A percentile compares a stretch with the other conserved stretches of the same genome.
Conservation (phyloP, 164 flowering plant species). For the Chloranthus sessilifolius region DNA sequence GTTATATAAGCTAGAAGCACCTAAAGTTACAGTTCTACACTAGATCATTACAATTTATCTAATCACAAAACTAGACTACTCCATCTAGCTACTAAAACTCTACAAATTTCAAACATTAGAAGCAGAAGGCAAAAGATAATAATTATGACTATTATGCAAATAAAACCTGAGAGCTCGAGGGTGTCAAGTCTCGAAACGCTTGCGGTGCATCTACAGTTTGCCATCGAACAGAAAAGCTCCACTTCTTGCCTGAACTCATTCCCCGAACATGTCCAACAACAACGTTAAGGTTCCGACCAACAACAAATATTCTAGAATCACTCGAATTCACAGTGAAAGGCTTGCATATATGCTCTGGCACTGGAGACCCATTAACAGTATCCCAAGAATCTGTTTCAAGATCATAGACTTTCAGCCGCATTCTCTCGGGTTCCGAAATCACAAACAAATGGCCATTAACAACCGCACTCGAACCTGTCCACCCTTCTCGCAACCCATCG, state of each 20-base stretch:
- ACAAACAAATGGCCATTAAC: conserved; percentile 48
- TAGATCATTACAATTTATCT: too few relatives aligned
- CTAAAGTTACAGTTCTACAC: too few relatives aligned
- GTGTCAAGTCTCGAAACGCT: conserved; percentile 51
- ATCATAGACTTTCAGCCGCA: conserved; percentile 54
- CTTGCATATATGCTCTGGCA: conserved; percentile 58
- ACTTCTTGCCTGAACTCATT: conserved; percentile 22
- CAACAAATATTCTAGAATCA: conserved; percentile 49
- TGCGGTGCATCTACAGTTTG: conserved; percentile 64
- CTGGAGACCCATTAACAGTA: conserved; percentile 41
- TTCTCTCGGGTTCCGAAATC: conserved; percentile 55
- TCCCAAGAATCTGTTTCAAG: conserved; percentile 52
- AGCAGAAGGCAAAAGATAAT: too few relatives aligned
- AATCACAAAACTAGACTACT: too few relatives aligned
- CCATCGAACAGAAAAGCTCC: conserved; percentile 60
- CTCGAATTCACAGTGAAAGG: conserved; percentile 52
- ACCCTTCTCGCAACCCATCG: conserved; percentile 54
- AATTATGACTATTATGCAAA: conserved; percentile 54
- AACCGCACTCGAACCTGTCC: conserved; percentile 70
- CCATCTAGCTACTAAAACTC: too few relatives aligned
- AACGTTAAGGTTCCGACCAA: conserved; percentile 66
- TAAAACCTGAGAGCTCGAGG: conserved; percentile 79
- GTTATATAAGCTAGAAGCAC: too few relatives aligned
- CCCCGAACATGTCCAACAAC: conserved; percentile 64
- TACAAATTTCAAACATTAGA: too few relatives aligned